Evolutionary conservation across 2,329 filamentous ascomycete species (phyloP), one percentile per base, ranked within the genome.

Genomic region (Alternaria viburni): DNA sequence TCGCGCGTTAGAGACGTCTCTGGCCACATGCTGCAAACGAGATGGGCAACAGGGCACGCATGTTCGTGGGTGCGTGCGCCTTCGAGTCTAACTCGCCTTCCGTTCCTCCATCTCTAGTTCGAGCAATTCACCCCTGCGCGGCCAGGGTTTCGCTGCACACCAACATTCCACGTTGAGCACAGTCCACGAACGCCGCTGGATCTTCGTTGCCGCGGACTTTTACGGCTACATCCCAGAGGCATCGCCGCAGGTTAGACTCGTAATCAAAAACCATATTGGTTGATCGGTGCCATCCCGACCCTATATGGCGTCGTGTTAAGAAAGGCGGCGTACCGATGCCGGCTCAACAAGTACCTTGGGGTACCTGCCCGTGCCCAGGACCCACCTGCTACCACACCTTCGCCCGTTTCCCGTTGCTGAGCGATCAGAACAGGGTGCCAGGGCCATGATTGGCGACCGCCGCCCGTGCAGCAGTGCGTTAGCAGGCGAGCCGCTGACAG

Each of bases 191-290:
- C 64, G 69, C 71, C 68, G 72, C 70, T 78, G 75, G 71, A 77
- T 78, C 74, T 69, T 74, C 72, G 69, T 68, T 74, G 72, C 74
- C 70, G 72, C 68, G 68, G 74, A 69, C 73, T 75, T 75, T 75
- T 76, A 69, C 72, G 69, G 71, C 72, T 73, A 67, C 74, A 74
- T 70, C 68, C 71, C 69, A 70, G 70, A 69, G 62, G 72, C 69
- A 69, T 74, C 71, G 69, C 69, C 74, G 74, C 70, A 68, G 71
- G 61, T 71, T 73, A 72, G 70, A 69, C 71, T 69, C 66, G 71
- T 69, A 78, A 79, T 79, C 74, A 77, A 77, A 74, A 69, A 59
- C 57, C 70, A 78, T 76, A 80, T 80, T 79, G 74, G 72, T 64
- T 76, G 75, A 77, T 75, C 68, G 69, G 73, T 75, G 73, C 73